Evolutionary conservation across 495 filamentous ascomycete species (phyloP).

Genomic region (Darksidea phi): DNA sequence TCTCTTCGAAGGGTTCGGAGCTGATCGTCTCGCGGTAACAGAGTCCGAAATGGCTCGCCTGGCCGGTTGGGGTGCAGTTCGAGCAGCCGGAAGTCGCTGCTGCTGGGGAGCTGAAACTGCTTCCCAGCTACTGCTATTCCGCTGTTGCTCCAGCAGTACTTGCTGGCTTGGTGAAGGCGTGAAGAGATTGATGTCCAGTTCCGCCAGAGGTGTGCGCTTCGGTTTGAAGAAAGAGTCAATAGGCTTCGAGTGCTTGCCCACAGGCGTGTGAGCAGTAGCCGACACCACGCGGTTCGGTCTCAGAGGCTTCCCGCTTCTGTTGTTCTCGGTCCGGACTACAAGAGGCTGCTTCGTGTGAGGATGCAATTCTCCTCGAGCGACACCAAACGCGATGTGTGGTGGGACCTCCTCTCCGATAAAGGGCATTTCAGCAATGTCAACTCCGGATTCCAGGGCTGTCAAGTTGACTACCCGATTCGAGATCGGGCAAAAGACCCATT

Average conservation of each 20-base stretch:
- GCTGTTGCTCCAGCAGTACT: slow-evolving; percentile 55
- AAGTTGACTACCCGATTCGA: slow-evolving; percentile 68
- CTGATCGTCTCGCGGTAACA: slow-evolving; percentile 37
- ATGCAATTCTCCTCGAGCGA: slow-evolving; percentile 83
- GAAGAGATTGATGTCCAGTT: slow-evolving; percentile 85
- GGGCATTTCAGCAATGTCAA: slow-evolving; percentile 64
- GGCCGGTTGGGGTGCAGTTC: slow-evolving; percentile 42
- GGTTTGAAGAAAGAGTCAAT: slow-evolving; percentile 79
- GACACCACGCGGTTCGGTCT: slow-evolving; percentile 15
- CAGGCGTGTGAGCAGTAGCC: slow-evolving; percentile 46
- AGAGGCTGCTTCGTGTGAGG: slow-evolving; percentile 73
- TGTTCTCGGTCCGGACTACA: slow-evolving; percentile 2
- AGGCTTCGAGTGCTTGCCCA: slow-evolving; percentile 62
- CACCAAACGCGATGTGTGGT: slow-evolving; percentile 64
- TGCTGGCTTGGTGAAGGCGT: slow-evolving; percentile 68
- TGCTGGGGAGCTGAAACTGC: slow-evolving; percentile 39
- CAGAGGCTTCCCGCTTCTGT: slow-evolving; percentile 29
- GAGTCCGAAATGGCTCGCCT: slow-evolving; percentile 27
- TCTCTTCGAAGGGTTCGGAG: slow-evolving; percentile 57
- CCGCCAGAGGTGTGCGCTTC: slow-evolving; percentile 73
- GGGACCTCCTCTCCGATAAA: slow-evolving; percentile 78
- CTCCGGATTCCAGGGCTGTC: slow-evolving; percentile 58
- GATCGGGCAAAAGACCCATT: slow-evolving; percentile 86
- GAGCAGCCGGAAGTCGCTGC: slow-evolving; percentile 41
- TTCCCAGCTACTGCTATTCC: slow-evolving; percentile 47